phyloP scores from a whole-genome alignment of 176 grass and related monocot genomes.

The Poa pratensis region DNA sequence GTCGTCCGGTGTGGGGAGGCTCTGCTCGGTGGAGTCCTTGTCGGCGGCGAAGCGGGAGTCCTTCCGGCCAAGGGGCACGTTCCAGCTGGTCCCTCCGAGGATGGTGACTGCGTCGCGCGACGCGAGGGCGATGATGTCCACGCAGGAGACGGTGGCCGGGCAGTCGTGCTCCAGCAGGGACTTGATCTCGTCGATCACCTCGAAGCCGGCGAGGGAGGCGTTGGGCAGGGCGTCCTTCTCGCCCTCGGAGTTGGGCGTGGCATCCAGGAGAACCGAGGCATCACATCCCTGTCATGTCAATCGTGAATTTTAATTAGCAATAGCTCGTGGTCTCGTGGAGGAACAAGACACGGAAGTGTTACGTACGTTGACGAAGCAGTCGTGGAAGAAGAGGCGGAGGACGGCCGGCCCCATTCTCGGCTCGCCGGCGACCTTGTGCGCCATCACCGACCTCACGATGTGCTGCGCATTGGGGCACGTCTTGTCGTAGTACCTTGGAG shows the following conservation, averaged over 20 bases:
- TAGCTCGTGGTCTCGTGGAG: too few relatives aligned
- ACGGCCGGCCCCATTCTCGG: slow-evolving; percentile 12
- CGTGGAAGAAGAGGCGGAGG: slow-evolving; percentile 71
- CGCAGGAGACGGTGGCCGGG: background rate
- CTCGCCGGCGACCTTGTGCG: slow-evolving; percentile 33
- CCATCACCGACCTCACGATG: slow-evolving; percentile 46
- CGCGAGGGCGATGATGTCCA: too few relatives aligned
- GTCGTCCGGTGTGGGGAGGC: slow-evolving; percentile 41
- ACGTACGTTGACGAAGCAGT: slow-evolving; percentile 56
- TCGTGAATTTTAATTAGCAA: background rate
- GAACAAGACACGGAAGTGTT: background rate
- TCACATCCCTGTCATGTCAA: slow-evolving; percentile 49
- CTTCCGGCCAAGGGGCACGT: slow-evolving; percentile 66
- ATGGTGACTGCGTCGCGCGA: slow-evolving; percentile 12
- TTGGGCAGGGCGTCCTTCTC: slow-evolving; percentile 43
- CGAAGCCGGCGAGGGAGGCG: slow-evolving; percentile 31
- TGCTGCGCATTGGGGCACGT: slow-evolving; percentile 47
- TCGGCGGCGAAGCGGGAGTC: slow-evolving; percentile 47
- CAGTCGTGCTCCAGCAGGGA: too few relatives aligned
- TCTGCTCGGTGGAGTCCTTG: slow-evolving; percentile 8
- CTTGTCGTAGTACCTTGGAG: slow-evolving; percentile 44
- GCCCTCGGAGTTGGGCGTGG: slow-evolving; percentile 29
- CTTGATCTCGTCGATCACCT: too few relatives aligned
- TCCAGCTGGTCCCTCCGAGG: slow-evolving; percentile 62
- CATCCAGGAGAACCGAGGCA: slow-evolving; percentile 56